Evolutionary conservation across 2,329 filamentous ascomycete genomes (phyloP), one percentile per base, ranked within the genome.

Genomic region (Penicillium palitans): DNA sequence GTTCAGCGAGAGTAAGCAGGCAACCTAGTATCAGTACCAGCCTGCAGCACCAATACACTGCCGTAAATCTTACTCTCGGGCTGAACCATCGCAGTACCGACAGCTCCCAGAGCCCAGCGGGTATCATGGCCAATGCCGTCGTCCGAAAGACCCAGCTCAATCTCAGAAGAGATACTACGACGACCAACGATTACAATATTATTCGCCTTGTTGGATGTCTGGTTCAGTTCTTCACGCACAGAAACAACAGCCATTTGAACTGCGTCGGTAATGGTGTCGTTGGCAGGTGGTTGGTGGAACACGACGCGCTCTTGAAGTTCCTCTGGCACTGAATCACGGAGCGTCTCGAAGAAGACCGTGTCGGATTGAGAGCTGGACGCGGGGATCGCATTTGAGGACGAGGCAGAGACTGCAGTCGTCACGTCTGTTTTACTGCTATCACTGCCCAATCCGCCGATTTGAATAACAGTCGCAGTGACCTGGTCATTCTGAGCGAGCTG

Each of bases 401-500:
- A 58, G 6, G 53, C 39, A 31, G 53, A 27, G 9, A 25, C 29
- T n/a, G 59, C 52, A 52, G 58, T 54, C 17, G 46, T 42, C n/a
- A 25, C 2, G 60, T 61, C 31, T 69, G 41, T 17, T 24, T 57
- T 65, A 2, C 4, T 12, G 9, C 9, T 4, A 12, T 59, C 44
- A 25, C 42, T 17, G 7, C 44, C 40, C n/a, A 47, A n/a, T 4
- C 53, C 74, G 25, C 74, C 76, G 27, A 90, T 80, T 60, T 87
- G 86, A 1, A 89, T 79, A 33, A 97, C 83, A 0, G 90, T 93
- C 0, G 87, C 90, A 0, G 90, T 93, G 27, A 96, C 86, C 44
- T 90, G 85, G 4, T 85, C 83, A 68, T 92, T 95, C 71, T 88
- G 87, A 0, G 88, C 90, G 0, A 99, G 82, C 69, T 97, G 93